Percentiles rank a stretch among this genome's conserved stretches.
phyloP scores from a whole-genome alignment of 2,329 filamentous ascomycete genomes.

The Cordyceps javanica region DNA sequence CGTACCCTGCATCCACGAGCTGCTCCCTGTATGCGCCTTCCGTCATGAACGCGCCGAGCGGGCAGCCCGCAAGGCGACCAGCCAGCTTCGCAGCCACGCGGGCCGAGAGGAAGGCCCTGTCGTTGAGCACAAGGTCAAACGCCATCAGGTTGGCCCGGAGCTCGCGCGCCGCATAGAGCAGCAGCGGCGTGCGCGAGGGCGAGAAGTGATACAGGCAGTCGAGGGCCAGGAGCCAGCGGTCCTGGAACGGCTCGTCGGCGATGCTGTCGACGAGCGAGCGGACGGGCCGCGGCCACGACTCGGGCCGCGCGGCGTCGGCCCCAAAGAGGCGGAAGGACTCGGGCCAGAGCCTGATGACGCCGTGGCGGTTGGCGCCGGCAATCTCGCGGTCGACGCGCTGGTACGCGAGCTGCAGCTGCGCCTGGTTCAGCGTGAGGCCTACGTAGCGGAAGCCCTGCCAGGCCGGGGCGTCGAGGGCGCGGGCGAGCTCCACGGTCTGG shows the following conservation, averaged over 20 bases:
- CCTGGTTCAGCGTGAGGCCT: conserved; percentile 44
- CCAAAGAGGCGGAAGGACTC: conserved; percentile 35
- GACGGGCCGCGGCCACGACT: conserved; percentile 30
- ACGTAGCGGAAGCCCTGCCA: conserved; percentile 37
- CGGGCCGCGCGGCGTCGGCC: conserved; percentile 43
- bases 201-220: conserved; percentile 53
- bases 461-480: conserved; percentile 18
- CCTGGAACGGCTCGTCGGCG: conserved; percentile 18
- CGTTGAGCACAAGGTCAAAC: conserved; percentile 44
- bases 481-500: conserved; percentile 42
- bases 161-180: conserved; percentile 31
- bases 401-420: conserved; percentile 36
- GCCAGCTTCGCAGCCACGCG: conserved; percentile 33
- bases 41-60: conserved; percentile 42
- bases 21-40: conserved; percentile 37
- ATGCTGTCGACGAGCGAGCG: conserved; percentile 22
- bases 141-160: conserved; percentile 46
- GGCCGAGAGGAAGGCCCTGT: conserved; percentile 23
- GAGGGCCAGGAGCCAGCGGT: conserved; percentile 48
- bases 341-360: not conserved
- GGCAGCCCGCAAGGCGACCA: conserved; percentile 41
- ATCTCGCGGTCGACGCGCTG: conserved; percentile 23
- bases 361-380: not conserved
- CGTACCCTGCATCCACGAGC: conserved; percentile 43
- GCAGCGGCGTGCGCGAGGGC: conserved; percentile 42